Evolutionary conservation across 2,329 filamentous ascomycete species (phyloP).

Genomic region (Aspergillus neotritici): DNA sequence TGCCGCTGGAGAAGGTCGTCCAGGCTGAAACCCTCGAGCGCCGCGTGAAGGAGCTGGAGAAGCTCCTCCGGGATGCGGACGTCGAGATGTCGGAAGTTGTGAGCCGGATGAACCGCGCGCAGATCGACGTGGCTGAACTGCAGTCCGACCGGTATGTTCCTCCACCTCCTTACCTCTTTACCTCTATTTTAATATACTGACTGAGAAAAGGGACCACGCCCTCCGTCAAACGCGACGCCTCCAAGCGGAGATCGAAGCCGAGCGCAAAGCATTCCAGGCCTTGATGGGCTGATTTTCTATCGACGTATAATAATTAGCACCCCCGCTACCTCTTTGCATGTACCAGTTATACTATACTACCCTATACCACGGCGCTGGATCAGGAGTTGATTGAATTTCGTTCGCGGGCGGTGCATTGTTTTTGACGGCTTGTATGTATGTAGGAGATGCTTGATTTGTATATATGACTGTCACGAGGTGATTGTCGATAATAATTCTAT

Average conservation of each 20-base stretch:
- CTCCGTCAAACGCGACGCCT: conserved; percentile 65
- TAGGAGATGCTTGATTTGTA: conserved; percentile 7
- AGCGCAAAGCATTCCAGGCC: conserved; percentile 55
- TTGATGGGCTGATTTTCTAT: conserved; percentile 35
- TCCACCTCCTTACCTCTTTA: conserved; percentile 1
- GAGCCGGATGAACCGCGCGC: conserved; percentile 71
- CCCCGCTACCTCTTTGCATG: too few species aligned
- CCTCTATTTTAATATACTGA: conserved; percentile 15
- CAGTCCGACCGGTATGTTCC: conserved; percentile 50
- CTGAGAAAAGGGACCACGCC: conserved; percentile 59
- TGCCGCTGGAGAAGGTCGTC: conserved; percentile 60
- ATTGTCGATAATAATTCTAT: conserved; percentile 4
- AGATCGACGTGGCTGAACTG: conserved; percentile 75
- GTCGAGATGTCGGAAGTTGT: conserved; percentile 80
- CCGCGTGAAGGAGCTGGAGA: conserved; percentile 78
- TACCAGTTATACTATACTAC: neutral
- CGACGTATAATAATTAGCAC: neutral
- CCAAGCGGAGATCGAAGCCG: conserved; percentile 60
- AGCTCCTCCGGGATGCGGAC: conserved; percentile 68
- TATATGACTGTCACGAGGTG: conserved; percentile 7
- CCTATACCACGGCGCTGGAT: conserved; percentile 3
- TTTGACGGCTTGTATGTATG: conserved; percentile 11
- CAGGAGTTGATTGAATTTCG: conserved; percentile 5
- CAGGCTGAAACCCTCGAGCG: conserved; percentile 71
- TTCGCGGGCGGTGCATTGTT: conserved; percentile 2